Conservation (phyloP, 2,329 filamentous ascomycete species). For the Pseudogymnoascus pannorum region DNA sequence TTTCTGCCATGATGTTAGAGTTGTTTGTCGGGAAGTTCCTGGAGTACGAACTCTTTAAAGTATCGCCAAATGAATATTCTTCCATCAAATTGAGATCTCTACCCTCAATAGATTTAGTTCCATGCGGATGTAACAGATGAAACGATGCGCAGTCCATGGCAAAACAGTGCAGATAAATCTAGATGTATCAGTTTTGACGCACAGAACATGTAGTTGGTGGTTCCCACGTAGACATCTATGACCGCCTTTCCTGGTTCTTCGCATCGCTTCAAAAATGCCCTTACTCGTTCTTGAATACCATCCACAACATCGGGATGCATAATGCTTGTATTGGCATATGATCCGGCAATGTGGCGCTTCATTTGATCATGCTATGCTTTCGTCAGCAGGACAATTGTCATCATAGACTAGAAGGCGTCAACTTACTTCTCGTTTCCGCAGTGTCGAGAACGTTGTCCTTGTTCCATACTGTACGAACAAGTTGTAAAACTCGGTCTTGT, state of each 20-base stretch:
- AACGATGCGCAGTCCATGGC: slow-evolving; percentile 63
- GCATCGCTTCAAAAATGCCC: slow-evolving; percentile 48
- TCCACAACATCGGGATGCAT: slow-evolving; percentile 47
- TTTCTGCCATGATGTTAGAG: not conserved
- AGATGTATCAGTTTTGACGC: not conserved
- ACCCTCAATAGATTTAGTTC: slow-evolving; percentile 51
- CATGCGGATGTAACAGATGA: slow-evolving; percentile 61
- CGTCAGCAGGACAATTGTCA: not conserved
- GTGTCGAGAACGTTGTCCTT: slow-evolving; percentile 35
- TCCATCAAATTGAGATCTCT: slow-evolving; percentile 60
- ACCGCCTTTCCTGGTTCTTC: slow-evolving; percentile 36
- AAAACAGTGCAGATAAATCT: slow-evolving; percentile 50
- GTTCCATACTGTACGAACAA: slow-evolving; percentile 51
- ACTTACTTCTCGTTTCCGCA: slow-evolving; percentile 23
- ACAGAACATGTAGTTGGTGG: not conserved
- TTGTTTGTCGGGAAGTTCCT: not conserved
- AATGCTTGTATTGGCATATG: slow-evolving; percentile 63
- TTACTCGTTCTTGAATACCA: slow-evolving; percentile 51
- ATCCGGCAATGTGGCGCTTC: slow-evolving; percentile 56
- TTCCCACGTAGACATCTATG: slow-evolving; percentile 54
- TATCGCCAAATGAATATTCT: slow-evolving; percentile 60
- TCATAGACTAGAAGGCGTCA: not conserved
- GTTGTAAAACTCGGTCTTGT: slow-evolving; percentile 59
- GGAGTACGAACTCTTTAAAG: slow-evolving; percentile 50
- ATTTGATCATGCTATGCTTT: slow-evolving; percentile 49